Evolutionary conservation across 139 green algal genomes (phyloP).

Genomic region (Micractinium sp.): DNA sequence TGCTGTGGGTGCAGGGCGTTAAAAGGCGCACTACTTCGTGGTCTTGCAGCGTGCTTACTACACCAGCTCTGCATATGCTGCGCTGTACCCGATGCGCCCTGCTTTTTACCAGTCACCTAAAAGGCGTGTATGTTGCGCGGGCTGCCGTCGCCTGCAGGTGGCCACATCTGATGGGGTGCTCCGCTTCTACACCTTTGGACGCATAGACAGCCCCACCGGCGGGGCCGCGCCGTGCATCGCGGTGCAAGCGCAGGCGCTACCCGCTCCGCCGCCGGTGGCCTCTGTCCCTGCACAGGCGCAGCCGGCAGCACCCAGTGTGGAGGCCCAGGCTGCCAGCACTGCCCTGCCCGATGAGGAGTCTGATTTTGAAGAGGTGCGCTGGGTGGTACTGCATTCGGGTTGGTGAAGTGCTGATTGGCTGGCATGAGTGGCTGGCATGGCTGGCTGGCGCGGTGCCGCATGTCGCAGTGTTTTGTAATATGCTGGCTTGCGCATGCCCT

Average conservation of each 20-base stretch:
- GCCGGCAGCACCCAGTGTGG: background rate
- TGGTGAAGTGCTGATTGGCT: background rate
- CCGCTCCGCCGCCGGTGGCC: background rate
- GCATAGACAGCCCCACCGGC: background rate
- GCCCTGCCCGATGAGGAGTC: constrained; percentile 29
- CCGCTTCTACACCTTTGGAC: constrained; percentile 55
- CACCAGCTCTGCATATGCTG: too few species aligned
- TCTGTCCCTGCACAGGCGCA: background rate
- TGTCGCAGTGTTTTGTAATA: too few species aligned
- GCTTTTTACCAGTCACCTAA: too few species aligned
- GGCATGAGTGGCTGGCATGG: background rate
- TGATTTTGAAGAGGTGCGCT: constrained; percentile 6
- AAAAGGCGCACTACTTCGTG: too few species aligned
- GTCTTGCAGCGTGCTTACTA: too few species aligned
- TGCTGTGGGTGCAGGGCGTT: too few species aligned
- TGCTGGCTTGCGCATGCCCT: too few species aligned
- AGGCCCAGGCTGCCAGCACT: constrained; percentile 7
- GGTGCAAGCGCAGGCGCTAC: background rate
- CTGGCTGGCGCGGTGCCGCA: background rate
- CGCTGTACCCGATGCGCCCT: too few species aligned
- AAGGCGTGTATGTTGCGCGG: background rate
- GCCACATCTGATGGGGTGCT: constrained; percentile 67
- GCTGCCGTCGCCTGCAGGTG: constrained; percentile 17
- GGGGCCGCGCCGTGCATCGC: background rate
- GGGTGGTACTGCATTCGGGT: background rate